Evolutionary conservation across 1,284 basidiomycete genomes (phyloP).

Genomic region (Sanguinoderma infundibulare): DNA sequence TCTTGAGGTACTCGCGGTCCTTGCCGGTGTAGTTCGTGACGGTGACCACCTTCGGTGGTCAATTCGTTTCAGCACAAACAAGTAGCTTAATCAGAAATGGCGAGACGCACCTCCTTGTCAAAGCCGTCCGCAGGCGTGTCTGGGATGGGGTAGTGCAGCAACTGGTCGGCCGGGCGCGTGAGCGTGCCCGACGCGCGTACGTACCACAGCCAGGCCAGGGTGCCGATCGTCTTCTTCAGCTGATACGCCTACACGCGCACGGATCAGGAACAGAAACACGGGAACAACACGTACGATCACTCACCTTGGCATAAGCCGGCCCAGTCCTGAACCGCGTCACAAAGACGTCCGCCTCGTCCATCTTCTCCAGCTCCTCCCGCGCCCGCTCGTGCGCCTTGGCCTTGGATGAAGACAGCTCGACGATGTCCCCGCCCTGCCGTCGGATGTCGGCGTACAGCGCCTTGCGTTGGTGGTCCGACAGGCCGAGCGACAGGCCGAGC

Average conservation of each 20-base stretch:
- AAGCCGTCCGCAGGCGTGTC: slow-evolving; percentile 45
- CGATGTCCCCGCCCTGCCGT: slow-evolving; percentile 58
- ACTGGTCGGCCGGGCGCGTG: slow-evolving; percentile 68
- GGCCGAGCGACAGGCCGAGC: slow-evolving; percentile 57
- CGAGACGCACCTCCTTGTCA: slow-evolving; percentile 42
- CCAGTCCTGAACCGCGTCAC: slow-evolving; percentile 74
- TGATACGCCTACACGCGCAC: slow-evolving; percentile 54
- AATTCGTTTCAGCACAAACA: background rate
- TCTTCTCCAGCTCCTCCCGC: slow-evolving; percentile 39
- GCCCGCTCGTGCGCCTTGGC: slow-evolving; percentile 38
- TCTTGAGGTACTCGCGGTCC: slow-evolving; percentile 84
- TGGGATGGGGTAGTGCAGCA: slow-evolving; percentile 62
- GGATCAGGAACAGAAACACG: background rate
- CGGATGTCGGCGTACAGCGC: slow-evolving; percentile 63
- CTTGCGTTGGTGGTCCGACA: slow-evolving; percentile 50
- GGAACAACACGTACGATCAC: slow-evolving; percentile 7
- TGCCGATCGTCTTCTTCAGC: slow-evolving; percentile 70
- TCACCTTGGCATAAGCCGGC: slow-evolving; percentile 68
- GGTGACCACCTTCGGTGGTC: slow-evolving; percentile 65
- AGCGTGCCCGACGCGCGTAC: slow-evolving; percentile 68
- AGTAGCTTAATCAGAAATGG: too few relatives aligned
- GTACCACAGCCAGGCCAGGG: slow-evolving; percentile 82
- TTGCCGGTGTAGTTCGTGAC: slow-evolving; percentile 89
- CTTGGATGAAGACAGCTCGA: slow-evolving; percentile 40
- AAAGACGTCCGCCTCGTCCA: slow-evolving; percentile 66